Conservation (phyloP, 495 filamentous ascomycete species). For the Usnea hakonensis region DNA sequence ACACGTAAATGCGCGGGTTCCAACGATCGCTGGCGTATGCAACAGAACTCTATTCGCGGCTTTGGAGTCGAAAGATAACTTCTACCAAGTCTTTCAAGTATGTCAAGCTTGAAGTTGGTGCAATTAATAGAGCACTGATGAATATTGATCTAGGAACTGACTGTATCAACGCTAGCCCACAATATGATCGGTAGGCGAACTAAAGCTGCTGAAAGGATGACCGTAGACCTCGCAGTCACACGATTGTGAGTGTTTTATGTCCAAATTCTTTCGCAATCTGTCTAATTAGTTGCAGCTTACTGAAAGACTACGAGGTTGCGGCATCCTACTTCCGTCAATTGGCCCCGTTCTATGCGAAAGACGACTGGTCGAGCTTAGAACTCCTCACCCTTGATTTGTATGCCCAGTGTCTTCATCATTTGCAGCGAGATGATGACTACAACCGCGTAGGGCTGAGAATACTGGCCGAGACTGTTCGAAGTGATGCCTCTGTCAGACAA, state of each 20-base stretch:
- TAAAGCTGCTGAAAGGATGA: slow-evolving; percentile 65
- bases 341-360: slow-evolving; percentile 72
- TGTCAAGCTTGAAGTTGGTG: background rate
- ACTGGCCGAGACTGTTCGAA: slow-evolving; percentile 57
- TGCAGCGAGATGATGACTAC: slow-evolving; percentile 72
- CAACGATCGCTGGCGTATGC: slow-evolving; percentile 38
- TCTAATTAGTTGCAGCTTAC: slow-evolving; percentile 34
- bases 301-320: slow-evolving; percentile 64
- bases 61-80: slow-evolving; percentile 40
- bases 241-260: slow-evolving; percentile 51
- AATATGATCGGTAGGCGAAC: slow-evolving; percentile 66
- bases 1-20: slow-evolving; percentile 5
- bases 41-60: slow-evolving; percentile 44
- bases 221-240: slow-evolving; percentile 79
- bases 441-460: slow-evolving; percentile 66
- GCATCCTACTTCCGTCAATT: slow-evolving; percentile 74
- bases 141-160: slow-evolving; percentile 27
- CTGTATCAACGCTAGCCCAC: slow-evolving; percentile 40
- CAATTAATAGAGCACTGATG: background rate
- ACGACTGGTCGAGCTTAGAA: slow-evolving; percentile 73
- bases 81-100: slow-evolving; percentile 30
- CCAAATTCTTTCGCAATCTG: background rate
- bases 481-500: slow-evolving; percentile 27
- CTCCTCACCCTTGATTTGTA: slow-evolving; percentile 79
- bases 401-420: slow-evolving; percentile 70